Conservation (phyloP, 176 grass and related monocot species). For the Triticum timopheevii region DNA sequence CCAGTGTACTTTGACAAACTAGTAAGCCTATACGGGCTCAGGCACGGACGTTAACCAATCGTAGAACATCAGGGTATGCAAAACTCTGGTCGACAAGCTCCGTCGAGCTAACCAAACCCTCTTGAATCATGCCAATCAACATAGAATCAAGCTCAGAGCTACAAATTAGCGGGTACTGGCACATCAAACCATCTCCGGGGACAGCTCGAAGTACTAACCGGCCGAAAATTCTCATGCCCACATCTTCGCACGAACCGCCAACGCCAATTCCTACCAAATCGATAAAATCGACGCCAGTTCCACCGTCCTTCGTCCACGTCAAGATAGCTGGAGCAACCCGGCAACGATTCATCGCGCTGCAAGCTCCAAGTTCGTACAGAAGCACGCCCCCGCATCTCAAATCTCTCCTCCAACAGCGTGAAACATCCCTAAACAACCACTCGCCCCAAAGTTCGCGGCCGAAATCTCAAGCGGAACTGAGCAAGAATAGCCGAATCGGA, state of each 20-base stretch:
- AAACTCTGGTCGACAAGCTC: neutral
- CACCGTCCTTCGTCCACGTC: neutral
- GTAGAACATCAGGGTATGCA: neutral
- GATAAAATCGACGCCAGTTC: neutral
- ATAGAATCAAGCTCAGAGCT: neutral
- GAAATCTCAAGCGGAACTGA: neutral
- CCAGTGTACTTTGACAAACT: too few species aligned
- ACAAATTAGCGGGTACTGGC: neutral
- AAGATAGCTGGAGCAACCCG: neutral
- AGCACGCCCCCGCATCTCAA: neutral
- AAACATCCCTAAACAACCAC: neutral
- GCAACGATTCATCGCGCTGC: neutral
- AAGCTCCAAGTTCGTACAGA: neutral
- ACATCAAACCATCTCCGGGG: neutral
- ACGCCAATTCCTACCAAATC: neutral
- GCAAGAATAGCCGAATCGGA: neutral
- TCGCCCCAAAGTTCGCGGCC: neutral
- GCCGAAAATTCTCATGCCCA: neutral
- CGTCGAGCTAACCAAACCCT: neutral
- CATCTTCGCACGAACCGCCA: neutral
- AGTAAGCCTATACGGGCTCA: neutral
- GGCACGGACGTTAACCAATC: neutral
- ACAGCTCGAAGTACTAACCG: neutral
- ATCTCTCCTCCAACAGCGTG: neutral
- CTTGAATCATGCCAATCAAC: neutral